Evolutionary conservation across 768 basidiomycete species (phyloP), one percentile per base, ranked within the genome.

Genomic region (Termitomyces sp.): DNA sequence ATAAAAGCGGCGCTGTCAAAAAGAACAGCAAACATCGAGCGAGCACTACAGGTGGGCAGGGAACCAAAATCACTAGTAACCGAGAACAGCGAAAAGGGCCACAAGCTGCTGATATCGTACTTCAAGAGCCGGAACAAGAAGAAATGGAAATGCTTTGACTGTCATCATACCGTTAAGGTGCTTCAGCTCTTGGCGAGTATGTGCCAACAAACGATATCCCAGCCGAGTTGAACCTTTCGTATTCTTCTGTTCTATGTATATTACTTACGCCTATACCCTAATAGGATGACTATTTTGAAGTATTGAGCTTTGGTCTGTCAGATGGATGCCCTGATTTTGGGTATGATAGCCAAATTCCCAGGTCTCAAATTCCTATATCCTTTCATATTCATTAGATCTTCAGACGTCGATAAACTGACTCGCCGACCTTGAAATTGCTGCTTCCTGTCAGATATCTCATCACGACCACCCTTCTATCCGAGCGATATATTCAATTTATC

Each of bases 111-210:
- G 68, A 68, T 58, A 64, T 78, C 31, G 70, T 78, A 24, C 67
- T 76, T 34, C 70, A 72, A 63, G 79, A 80, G 63, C 76, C 73
- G 31, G 77, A 80, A 54, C 79, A 79, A 58, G 76, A 76, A 22
- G 69, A 66, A 52, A 73, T 74, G 71, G 78, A 78, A 53, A 64
- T 68, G 59, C 54, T 66, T n/a, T 53, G 52, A 53, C 13, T 8
- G 20, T 34, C 33, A 31, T 11, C 8, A 16, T 16, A 24, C 3
- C 12, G n/a, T n/a, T 22, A 34, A 24, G 24, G 24, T 3, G 9
- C 27, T n/a, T 24, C 18, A n/a, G 37, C 20, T 16, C 24, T 39
- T 30, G 24, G n/a, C n/a, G 41, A 9, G 34, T 36, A 51, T 36
- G 50, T 36, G 20, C 13, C 50, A 24, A 4, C 8, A 51, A 22